Evolutionary conservation across 2,329 filamentous ascomycete genomes (phyloP).

Genomic region (Aspergillus candidus): DNA sequence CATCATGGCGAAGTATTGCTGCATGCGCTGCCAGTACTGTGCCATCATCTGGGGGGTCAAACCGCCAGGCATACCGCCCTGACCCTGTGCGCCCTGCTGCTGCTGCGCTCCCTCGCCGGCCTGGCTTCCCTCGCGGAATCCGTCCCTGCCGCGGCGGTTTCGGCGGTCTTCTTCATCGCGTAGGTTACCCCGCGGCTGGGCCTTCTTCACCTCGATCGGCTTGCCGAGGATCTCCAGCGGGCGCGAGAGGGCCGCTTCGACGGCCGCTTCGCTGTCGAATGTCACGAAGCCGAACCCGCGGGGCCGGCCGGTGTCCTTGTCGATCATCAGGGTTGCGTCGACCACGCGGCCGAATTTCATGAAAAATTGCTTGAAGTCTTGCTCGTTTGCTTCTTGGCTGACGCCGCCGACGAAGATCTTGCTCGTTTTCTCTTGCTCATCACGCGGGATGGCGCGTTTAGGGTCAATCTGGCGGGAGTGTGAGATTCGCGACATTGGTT

Average conservation of each 20-base stretch:
- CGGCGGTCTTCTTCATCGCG: conserved; percentile 75
- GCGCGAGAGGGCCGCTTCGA: conserved; percentile 79
- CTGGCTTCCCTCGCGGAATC: conserved; percentile 36
- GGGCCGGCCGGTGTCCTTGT: conserved; percentile 96
- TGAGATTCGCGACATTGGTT: conserved; percentile 17
- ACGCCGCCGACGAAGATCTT: conserved; percentile 99
- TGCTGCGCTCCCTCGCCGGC: conserved; percentile 39
- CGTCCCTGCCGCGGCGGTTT: conserved; percentile 38
- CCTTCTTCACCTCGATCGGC: conserved; percentile 96
- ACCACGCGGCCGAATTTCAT: conserved; percentile 93
- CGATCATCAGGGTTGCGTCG: conserved; percentile 98
- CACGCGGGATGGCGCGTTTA: conserved; percentile 91
- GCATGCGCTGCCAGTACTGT: conserved; percentile 97
- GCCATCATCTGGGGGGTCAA: conserved; percentile 98
- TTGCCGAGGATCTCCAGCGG: conserved; percentile 92
- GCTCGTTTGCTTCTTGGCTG: conserved; percentile 92
- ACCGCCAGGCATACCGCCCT: conserved; percentile 45
- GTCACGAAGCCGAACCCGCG: conserved; percentile 97
- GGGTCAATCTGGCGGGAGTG: conserved; percentile 71
- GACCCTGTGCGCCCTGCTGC: conserved; percentile 41
- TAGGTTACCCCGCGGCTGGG: conserved; percentile 89
- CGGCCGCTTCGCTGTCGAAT: conserved; percentile 91
- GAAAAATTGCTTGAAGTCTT: conserved; percentile 95
- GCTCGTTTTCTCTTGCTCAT: conserved; percentile 96
- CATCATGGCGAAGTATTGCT: conserved; percentile 94